phyloP scores from a whole-genome alignment of 345 rosid genomes.

The Cardiospermum halicacabum region DNA sequence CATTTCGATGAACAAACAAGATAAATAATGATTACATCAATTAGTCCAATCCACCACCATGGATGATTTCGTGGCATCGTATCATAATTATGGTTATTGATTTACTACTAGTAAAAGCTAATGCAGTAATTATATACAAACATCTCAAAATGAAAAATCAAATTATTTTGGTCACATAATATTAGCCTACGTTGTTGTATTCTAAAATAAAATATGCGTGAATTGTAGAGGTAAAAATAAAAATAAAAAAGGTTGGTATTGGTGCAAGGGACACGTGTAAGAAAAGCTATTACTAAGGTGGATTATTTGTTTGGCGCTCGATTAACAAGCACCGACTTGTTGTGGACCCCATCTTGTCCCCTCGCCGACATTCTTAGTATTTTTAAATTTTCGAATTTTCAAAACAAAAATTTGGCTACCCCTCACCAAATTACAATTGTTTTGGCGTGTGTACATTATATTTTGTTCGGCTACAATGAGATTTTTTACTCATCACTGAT shows the following conservation, averaged over 20 bases:
- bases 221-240: too few species aligned
- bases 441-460: too few species aligned
- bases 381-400: background rate
- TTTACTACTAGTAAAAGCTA: conserved; percentile 13
- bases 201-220: too few species aligned
- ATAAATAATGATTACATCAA: conserved; percentile 5
- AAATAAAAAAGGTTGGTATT: background rate
- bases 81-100: conserved; percentile 16
- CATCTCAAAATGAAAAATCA: background rate
- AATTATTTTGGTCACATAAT: background rate
- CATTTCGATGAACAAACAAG: background rate
- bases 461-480: too few species aligned
- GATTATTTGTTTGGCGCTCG: conserved; percentile 7
- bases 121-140: background rate
- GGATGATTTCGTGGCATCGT: conserved; percentile 8
- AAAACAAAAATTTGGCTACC: too few species aligned
- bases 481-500: too few species aligned
- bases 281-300: too few species aligned
- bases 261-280: conserved; percentile 25
- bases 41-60: conserved; percentile 1
- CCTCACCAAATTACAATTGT: too few species aligned
- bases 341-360: conserved; percentile 28
- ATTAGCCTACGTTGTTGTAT: too few species aligned
- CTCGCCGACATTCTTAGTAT: conserved; percentile 38
- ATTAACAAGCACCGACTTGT: conserved; percentile 17